A percentile compares a stretch with the other conserved stretches of the same genome.
phyloP scores from a whole-genome alignment of 805 yeast genomes.

The Diddensiella transvaalensis region DNA sequence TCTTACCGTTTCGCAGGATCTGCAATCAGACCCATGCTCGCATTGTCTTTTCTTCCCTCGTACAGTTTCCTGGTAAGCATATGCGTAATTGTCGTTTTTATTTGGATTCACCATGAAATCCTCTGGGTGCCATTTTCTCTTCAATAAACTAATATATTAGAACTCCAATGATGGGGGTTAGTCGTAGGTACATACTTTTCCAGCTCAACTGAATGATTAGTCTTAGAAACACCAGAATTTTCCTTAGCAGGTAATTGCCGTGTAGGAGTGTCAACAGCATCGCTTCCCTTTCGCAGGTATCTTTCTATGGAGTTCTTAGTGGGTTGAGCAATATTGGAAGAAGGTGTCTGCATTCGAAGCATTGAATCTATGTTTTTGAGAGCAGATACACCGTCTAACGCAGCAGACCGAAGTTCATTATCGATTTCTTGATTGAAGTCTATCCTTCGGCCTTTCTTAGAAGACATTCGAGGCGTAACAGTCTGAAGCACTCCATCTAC shows the following conservation, averaged over 20 bases:
- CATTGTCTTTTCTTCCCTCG: slow-evolving; percentile 36
- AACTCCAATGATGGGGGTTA: too few species aligned
- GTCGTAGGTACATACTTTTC: not conserved
- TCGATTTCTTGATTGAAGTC: slow-evolving; percentile 17
- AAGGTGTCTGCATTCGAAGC: not conserved
- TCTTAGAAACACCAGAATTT: too few species aligned
- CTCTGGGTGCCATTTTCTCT: slow-evolving; percentile 34
- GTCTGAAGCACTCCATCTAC: not conserved
- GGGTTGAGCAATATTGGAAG: not conserved
- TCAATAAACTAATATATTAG: not conserved
- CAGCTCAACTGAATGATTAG: too few species aligned
- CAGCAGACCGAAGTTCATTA: slow-evolving; percentile 14
- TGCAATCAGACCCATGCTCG: slow-evolving; percentile 37
- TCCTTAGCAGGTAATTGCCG: not conserved
- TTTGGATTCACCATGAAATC: slow-evolving; percentile 40
- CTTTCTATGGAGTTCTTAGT: not conserved
- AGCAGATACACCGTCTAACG: not conserved
- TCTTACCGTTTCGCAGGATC: slow-evolving; percentile 29
- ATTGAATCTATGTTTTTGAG: not conserved
- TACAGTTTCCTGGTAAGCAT: slow-evolving; percentile 36
- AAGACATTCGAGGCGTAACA: not conserved
- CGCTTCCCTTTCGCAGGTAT: not conserved
- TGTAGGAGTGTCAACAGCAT: not conserved
- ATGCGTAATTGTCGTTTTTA: slow-evolving; percentile 26
- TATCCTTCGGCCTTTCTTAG: not conserved